Evolutionary conservation across 176 grass and related monocot genomes (phyloP).

Genomic region (Zea mays): Zm-B73-REFERENCE-NAM-5.0 NC_050098.1:232973001-232973500

Average conservation of each 20-base stretch:
- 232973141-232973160: constrained; percentile 75
- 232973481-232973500: constrained; percentile 17
- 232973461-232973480: constrained; percentile 95
- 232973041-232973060: constrained; percentile 39
- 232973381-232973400: constrained; percentile 89
- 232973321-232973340: constrained; percentile 76
- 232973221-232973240: no score
- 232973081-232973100: constrained; percentile 62
- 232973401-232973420: constrained; percentile 65
- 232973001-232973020: constrained; percentile 80
- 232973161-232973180: no score
- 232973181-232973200: no score
- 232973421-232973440: constrained; percentile 95
- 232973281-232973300: constrained; percentile 66
- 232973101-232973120: constrained; percentile 78
- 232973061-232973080: constrained; percentile 37
- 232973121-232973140: constrained; percentile 69
- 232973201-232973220: no score
- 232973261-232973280: background rate
- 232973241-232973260: no score
- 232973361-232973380: constrained; percentile 91
- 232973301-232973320: constrained; percentile 63
- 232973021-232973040: constrained; percentile 79
- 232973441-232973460: constrained; percentile 93
- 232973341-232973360: constrained; percentile 92